phyloP scores from a whole-genome alignment of 805 yeast species.

The Kuraishia borneana region DNA sequence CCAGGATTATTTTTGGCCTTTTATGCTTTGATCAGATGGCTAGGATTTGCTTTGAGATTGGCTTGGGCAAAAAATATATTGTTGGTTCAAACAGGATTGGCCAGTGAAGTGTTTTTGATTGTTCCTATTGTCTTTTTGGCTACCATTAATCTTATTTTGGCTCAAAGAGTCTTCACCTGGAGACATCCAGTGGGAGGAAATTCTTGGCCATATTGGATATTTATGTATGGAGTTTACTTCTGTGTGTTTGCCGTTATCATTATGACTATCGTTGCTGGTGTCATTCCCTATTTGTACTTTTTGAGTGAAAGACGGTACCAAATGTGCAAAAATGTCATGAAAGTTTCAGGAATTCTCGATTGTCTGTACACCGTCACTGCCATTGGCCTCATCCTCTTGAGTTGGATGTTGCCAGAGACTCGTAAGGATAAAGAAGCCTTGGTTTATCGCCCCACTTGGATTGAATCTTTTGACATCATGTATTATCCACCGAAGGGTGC shows the following conservation, averaged over 20 bases:
- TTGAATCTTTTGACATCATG: slow-evolving; percentile 44
- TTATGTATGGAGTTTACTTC: slow-evolving; percentile 38
- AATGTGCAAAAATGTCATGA: slow-evolving; percentile 43
- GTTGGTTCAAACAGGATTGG: slow-evolving; percentile 36
- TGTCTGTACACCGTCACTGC: slow-evolving; percentile 44
- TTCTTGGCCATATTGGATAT: slow-evolving; percentile 32
- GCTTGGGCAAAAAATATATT: slow-evolving; percentile 47
- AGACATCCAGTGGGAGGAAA: slow-evolving; percentile 65
- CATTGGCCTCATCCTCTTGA: slow-evolving; percentile 31
- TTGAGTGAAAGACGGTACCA: slow-evolving; percentile 29
- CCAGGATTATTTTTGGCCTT: slow-evolving; percentile 39
- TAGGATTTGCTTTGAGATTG: slow-evolving; percentile 50
- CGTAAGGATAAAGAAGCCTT: slow-evolving; percentile 34
- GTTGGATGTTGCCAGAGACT: slow-evolving; percentile 48
- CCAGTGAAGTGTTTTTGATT: slow-evolving; percentile 43
- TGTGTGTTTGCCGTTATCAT: slow-evolving; percentile 46
- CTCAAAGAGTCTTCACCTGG: slow-evolving; percentile 69
- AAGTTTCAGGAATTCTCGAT: slow-evolving; percentile 37
- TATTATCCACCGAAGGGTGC: slow-evolving; percentile 52
- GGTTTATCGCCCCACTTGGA: slow-evolving; percentile 71
- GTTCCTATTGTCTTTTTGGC: slow-evolving; percentile 49
- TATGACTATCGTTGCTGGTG: slow-evolving; percentile 61
- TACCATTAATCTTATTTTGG: slow-evolving; percentile 50
- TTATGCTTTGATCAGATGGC: slow-evolving; percentile 38
- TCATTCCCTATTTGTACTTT: slow-evolving; percentile 47